Conservation (phyloP, 129 eudicot genomes). For the Chrysanthemum lavandulifolium region DNA sequence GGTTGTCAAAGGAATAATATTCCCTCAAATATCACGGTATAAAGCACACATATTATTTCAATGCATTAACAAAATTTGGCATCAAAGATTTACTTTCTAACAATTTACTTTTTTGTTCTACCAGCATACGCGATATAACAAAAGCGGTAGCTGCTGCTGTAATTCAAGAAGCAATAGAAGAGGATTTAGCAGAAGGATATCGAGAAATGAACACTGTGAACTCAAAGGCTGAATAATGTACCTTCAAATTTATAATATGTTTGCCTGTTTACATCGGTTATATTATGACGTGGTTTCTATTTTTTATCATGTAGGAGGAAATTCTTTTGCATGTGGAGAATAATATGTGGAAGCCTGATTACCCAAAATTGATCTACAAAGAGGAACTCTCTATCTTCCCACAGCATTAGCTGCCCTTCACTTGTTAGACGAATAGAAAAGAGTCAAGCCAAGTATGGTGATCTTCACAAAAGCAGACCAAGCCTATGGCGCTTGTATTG, state of each 20-base stretch:
- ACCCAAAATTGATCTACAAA: slow-evolving; percentile 83
- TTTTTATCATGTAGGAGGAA: slow-evolving; percentile 55
- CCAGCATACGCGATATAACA: slow-evolving; percentile 93
- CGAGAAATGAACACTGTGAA: slow-evolving; percentile 77
- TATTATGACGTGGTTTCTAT: neutral
- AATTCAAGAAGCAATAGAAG: slow-evolving; percentile 79
- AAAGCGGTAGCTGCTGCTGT: slow-evolving; percentile 88
- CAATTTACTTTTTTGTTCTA: slow-evolving; percentile 3
- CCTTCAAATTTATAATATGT: too few relatives aligned
- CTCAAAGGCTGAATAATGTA: slow-evolving; percentile 75
- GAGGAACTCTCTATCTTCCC: slow-evolving; percentile 24
- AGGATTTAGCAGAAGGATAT: slow-evolving; percentile 91
- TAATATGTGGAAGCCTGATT: slow-evolving; percentile 93
- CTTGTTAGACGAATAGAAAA: slow-evolving; percentile 5
- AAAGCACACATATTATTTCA: neutral
- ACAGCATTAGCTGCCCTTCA: neutral
- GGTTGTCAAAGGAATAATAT: slow-evolving; percentile 74
- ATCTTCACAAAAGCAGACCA: slow-evolving; percentile 19
- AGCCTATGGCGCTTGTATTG: neutral
- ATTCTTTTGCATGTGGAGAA: slow-evolving; percentile 54
- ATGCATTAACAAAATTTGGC: neutral
- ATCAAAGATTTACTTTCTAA: slow-evolving; percentile 2
- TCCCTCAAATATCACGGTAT: slow-evolving; percentile 86
- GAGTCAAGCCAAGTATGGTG: slow-evolving; percentile 4
- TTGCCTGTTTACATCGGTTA: neutral